Evolutionary conservation across 345 rosid species (phyloP).

Genomic region (Hevea brasiliensis): DNA sequence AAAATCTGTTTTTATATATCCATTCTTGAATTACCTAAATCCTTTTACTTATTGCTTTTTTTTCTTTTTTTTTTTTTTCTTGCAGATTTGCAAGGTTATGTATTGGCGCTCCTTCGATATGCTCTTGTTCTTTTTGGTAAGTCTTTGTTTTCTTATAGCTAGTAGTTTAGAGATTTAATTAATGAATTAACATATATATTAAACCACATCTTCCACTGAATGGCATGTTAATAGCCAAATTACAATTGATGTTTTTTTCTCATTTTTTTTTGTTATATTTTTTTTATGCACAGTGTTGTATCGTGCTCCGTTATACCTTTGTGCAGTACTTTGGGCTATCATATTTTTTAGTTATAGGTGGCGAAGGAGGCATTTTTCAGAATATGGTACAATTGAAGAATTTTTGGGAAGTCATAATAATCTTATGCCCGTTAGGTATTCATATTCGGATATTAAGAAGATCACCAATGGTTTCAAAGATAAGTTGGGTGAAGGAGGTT

Average conservation of each 20-base stretch:
- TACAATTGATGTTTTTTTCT: too few relatives aligned
- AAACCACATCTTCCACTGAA: too few relatives aligned
- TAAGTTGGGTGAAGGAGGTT: neutral
- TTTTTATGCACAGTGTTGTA: neutral
- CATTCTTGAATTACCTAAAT: too few relatives aligned
- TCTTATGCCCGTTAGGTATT: neutral
- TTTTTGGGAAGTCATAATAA: neutral
- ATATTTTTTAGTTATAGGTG: neutral
- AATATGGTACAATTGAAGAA: constrained; percentile 7
- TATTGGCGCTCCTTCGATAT: neutral
- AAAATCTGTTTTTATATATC: too few relatives aligned
- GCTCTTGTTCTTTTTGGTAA: constrained; percentile 3
- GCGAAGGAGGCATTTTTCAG: neutral
- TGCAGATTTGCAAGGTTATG: neutral
- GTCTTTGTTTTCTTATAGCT: neutral
- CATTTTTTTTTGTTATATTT: neutral
- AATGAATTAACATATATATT: too few relatives aligned
- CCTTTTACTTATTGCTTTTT: too few relatives aligned
- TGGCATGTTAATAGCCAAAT: too few relatives aligned
- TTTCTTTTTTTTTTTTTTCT: neutral
- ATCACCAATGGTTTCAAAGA: neutral
- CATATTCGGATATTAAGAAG: neutral
- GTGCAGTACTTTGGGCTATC: neutral
- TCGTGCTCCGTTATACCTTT: neutral
- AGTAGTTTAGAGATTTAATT: too few relatives aligned